Conservation (phyloP, 2,329 filamentous ascomycete species). For the Aspergillus carbonarius region DNA sequence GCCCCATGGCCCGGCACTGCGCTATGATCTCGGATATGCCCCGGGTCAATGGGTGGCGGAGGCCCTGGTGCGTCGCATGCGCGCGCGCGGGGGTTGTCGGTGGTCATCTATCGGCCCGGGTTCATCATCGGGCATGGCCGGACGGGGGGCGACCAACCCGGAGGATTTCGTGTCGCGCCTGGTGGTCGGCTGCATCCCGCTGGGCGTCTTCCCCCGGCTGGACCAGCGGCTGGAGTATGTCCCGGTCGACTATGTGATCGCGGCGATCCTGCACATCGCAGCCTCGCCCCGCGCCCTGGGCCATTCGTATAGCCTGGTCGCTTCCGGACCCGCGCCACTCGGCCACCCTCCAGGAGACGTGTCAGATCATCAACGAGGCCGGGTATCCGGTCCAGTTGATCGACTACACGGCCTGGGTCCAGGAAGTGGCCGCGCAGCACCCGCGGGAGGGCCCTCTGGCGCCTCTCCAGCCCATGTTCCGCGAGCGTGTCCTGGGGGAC, state of each 20-base stretch:
- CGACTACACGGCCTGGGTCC: constrained; percentile 9
- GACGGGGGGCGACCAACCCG: constrained; percentile 60
- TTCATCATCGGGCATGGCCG: constrained; percentile 71
- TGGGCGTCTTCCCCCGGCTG: constrained; percentile 38
- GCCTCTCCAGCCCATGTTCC: too few species aligned
- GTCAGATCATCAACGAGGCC: constrained; percentile 9
- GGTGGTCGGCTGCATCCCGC: constrained; percentile 76
- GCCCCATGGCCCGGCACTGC: constrained; percentile 9
- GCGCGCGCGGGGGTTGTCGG: constrained; percentile 67
- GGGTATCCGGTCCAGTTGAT: constrained; percentile 7
- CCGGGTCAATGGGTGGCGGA: constrained; percentile 33
- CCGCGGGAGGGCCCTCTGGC: too few species aligned
- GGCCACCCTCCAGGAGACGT: constrained; percentile 5
- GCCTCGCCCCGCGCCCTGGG: too few species aligned
- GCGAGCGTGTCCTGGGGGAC: too few species aligned
- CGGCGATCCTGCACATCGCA: too few species aligned
- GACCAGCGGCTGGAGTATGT: neutral
- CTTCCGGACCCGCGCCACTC: neutral
- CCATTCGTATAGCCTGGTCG: too few species aligned
- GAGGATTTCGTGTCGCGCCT: constrained; percentile 82
- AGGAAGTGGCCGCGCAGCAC: neutral
- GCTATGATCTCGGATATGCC: constrained; percentile 54
- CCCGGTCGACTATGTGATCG: too few species aligned
- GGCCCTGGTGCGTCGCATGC: constrained; percentile 68
- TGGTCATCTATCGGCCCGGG: constrained; percentile 71